These are phyloP conservation scores for Endogone sp. DNA, from an alignment of 192 early-diverging fungal genomes.

Conservation along the genomic window DNA sequence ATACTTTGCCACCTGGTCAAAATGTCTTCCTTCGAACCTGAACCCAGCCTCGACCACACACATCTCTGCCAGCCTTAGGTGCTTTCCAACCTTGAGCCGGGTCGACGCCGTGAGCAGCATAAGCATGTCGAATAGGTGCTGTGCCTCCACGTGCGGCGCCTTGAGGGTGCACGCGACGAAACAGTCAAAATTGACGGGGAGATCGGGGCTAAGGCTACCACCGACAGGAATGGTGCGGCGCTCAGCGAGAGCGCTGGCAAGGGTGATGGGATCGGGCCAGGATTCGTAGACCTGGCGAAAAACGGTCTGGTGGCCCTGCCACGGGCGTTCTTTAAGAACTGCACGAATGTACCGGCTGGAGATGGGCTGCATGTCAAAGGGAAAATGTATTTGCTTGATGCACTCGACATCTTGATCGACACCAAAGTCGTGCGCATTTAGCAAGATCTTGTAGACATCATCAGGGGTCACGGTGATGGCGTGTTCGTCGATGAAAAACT, in stretches of 20 bases:
- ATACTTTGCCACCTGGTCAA: background rate
- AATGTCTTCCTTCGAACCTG: background rate
- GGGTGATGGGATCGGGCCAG: background rate
- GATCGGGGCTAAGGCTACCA: background rate
- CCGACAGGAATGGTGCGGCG: too few species aligned
- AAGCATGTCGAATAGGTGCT: background rate
- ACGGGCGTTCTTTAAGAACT: background rate
- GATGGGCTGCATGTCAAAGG: background rate
- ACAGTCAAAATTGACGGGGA: background rate
- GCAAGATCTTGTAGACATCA: background rate
- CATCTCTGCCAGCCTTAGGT: background rate
- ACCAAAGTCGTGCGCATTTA: background rate
- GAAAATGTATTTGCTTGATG: background rate
- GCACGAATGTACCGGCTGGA: background rate
- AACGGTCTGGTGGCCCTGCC: background rate
- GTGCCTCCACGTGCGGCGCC: background rate
- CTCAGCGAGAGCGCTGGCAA: background rate
- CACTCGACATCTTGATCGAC: background rate
- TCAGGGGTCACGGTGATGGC: background rate
- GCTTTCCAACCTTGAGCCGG: background rate
- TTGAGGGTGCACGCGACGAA: background rate
- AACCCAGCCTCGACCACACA: background rate
- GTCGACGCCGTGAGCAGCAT: background rate
- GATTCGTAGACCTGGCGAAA: background rate
- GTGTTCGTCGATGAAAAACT: background rate